A percentile compares a stretch with the other conserved stretches of the same genome.
Evolutionary conservation across 2,329 filamentous ascomycete species (phyloP).

Genomic region (Penicillium psychrosexuale): DNA sequence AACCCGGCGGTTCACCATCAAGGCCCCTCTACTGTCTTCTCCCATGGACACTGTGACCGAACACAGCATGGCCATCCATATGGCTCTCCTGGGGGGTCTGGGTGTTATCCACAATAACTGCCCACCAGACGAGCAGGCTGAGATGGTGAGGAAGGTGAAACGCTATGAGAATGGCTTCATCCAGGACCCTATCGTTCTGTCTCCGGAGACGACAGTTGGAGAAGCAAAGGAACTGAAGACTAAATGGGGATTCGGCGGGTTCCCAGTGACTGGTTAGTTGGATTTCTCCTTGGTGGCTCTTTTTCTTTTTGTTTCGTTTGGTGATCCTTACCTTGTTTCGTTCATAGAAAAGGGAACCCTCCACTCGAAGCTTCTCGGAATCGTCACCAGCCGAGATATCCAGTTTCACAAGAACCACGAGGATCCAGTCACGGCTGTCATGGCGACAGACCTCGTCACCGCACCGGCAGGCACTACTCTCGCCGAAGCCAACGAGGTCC

Average conservation of each 20-base stretch:
- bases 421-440: slow-evolving; percentile 78
- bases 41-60: slow-evolving; percentile 99
- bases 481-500: slow-evolving; percentile 84
- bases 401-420: slow-evolving; percentile 82
- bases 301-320: background rate
- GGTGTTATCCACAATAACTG: slow-evolving; percentile 99
- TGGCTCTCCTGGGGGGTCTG: slow-evolving; percentile 53
- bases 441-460: slow-evolving; percentile 92
- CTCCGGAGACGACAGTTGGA: slow-evolving; percentile 78
- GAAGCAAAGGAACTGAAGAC: slow-evolving; percentile 92
- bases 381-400: slow-evolving; percentile 95
- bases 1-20: slow-evolving; percentile 92
- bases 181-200: slow-evolving; percentile 88
- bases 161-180: slow-evolving; percentile 99
- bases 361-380: slow-evolving; percentile 92
- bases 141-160: slow-evolving; percentile 99
- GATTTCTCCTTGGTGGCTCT: background rate
- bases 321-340: background rate
- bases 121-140: slow-evolving; percentile 91
- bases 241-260: slow-evolving; percentile 97
- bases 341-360: slow-evolving; percentile 79
- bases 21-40: slow-evolving; percentile 94
- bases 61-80: slow-evolving; percentile 99
- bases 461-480: slow-evolving; percentile 79
- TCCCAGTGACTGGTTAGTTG: slow-evolving; percentile 90